Base-by-base conservation (phyloP, 768 basidiomycete species). In the Tulasnella sp. region DNA sequence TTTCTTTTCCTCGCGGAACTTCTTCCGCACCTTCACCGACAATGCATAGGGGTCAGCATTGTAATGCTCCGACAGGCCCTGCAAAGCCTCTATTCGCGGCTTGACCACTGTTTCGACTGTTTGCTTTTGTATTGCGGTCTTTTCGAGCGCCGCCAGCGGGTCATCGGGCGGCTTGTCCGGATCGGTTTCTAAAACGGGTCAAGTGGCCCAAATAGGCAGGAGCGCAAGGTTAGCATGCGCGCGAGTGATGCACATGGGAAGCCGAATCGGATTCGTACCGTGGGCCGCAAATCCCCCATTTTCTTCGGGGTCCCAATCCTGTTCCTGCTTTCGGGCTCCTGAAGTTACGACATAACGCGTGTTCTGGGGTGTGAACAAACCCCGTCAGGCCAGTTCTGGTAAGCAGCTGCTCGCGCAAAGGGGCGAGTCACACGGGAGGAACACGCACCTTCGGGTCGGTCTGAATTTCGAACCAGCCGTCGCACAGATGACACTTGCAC, bases 401-500 rank as follows among this genome's bases (percentile, higher is more conserved):
- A 69, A 71, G 34, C 72, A 49, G 19, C 25, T 54, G 36, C 31
- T 74, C 37, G 67, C 22, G 36, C 71, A 64, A 12, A 38, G 45
- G 49, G 31, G 42, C 36, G 22, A 39, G 67, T 69, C 58, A 70
- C 36, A 68, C n/a, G 38, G 34, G 22, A 73, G 70, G n/a, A 42
- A 69, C 29, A 25, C 29, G 38, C 79, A 93, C 96, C 91, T 98
- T 92, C 2, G 97, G 97, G 81, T 99, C 97, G 9, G 97, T 99
- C 79, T 96, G 89, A 72, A 99, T 96, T 85, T 97, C 96, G 79
- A 99, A 98, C 96, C 96, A 97, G n/a, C 91, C 91, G 79, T 90
- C 89, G 81, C 97, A 99, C 0, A 98, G 84, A 82, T 98, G 96
- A 81, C 97, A 99, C 87, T 99, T 99, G 84, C 97, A 99, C 67